Evolutionary conservation across 305 asterid species (phyloP).

Genomic region (Fraxinus angustifolia): DNA sequence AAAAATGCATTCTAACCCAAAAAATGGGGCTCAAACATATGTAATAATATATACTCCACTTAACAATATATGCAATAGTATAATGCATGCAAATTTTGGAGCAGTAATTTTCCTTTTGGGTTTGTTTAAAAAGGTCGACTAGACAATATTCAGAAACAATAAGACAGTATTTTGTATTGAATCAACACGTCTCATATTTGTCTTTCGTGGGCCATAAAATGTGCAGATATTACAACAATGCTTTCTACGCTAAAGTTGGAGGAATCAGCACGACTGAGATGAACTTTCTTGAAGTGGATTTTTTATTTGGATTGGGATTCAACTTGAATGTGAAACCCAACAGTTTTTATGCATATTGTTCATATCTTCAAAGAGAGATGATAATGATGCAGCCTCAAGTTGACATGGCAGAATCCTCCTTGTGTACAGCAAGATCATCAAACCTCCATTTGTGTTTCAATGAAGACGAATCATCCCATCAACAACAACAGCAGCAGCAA

Average conservation of each 20-base stretch:
- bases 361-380: constrained; percentile 78
- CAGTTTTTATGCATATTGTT: constrained; percentile 65
- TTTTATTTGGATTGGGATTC: constrained; percentile 82
- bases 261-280: constrained; percentile 93
- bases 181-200: background rate
- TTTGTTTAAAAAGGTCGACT: background rate
- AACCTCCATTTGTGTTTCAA: constrained; percentile 49
- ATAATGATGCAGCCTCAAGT: constrained; percentile 47
- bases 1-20: too few species aligned
- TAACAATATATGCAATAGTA: background rate
- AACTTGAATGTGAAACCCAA: constrained; percentile 83
- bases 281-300: constrained; percentile 93
- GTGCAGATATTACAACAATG: constrained; percentile 84
- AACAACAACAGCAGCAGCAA: constrained; percentile 51
- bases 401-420: constrained; percentile 39
- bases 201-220: background rate
- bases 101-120: background rate
- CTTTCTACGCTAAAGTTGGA: constrained; percentile 89
- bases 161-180: background rate
- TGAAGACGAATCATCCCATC: constrained; percentile 76
- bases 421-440: constrained; percentile 40
- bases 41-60: background rate
- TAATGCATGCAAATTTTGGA: background rate
- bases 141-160: background rate
- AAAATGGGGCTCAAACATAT: too few species aligned